phyloP scores from a whole-genome alignment of 192 early-diverging fungal species.

The Backusella luteola region DNA sequence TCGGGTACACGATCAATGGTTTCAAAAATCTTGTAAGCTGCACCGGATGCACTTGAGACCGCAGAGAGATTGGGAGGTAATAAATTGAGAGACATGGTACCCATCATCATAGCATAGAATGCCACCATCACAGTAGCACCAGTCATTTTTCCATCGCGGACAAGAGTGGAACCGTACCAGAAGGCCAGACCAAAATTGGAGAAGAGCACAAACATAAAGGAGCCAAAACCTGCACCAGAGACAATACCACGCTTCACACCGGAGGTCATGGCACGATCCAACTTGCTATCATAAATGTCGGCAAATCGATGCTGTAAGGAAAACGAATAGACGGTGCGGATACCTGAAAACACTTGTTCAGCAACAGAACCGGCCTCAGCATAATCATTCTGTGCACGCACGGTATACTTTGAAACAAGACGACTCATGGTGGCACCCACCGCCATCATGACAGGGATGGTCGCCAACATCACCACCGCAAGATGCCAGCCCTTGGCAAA shows the following conservation, averaged over 20 bases:
- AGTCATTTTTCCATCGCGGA: constrained; percentile 38
- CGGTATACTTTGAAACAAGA: constrained; percentile 39
- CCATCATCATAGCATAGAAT: constrained; percentile 86
- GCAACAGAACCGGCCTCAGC: constrained; percentile 63
- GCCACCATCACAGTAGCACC: constrained; percentile 67
- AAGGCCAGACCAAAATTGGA: constrained; percentile 73
- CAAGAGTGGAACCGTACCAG: constrained; percentile 73
- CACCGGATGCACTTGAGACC: constrained; percentile 72
- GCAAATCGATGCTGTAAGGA: constrained; percentile 69
- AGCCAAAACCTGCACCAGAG: constrained; percentile 63
- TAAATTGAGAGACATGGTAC: constrained; percentile 62
- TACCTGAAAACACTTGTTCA: constrained; percentile 75
- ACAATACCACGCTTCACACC: constrained; percentile 61
- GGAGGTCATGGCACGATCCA: constrained; percentile 57
- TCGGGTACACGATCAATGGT: constrained; percentile 78
- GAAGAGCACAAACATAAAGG: constrained; percentile 73
- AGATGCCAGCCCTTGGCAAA: constrained; percentile 71
- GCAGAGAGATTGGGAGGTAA: constrained; percentile 69
- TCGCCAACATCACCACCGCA: constrained; percentile 74
- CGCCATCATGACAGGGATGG: constrained; percentile 65
- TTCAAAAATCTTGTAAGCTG: constrained; percentile 74
- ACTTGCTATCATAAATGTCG: constrained; percentile 55
- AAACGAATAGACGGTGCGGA: constrained; percentile 86
- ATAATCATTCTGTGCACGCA: constrained; percentile 22
- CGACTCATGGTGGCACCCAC: constrained; percentile 24